Percentiles rank a stretch among this genome's conserved stretches.
Evolutionary conservation across 2,329 filamentous ascomycete species (phyloP).

Genomic region (Ciborinia camelliae): DNA sequence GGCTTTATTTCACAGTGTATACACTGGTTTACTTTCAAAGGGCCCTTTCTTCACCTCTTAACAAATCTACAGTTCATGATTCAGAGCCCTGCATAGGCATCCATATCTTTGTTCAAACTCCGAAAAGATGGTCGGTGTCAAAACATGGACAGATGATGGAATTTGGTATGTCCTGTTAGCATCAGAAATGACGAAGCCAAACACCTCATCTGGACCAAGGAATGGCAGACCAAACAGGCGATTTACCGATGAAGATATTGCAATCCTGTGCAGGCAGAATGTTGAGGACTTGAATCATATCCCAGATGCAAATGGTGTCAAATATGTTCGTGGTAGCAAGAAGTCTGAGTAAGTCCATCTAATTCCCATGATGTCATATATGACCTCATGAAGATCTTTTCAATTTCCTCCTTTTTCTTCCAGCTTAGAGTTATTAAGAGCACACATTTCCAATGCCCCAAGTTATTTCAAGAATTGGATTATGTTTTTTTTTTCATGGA

Average conservation of each 20-base stretch:
- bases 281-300: not conserved
- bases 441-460: no score
- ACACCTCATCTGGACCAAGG: no score
- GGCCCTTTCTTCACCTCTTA: not conserved
- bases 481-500: not conserved
- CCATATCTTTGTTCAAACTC: no score
- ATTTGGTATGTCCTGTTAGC: not conserved
- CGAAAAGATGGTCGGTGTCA: conserved; percentile 2
- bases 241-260: not conserved
- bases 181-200: not conserved
- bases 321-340: not conserved
- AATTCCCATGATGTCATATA: not conserved
- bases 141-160: conserved; percentile 4
- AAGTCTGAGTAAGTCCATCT: not conserved
- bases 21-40: not conserved
- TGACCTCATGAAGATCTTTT: not conserved
- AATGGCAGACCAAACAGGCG: not conserved
- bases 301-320: not conserved
- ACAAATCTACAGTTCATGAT: not conserved
- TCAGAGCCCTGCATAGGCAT: not conserved
- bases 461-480: not conserved
- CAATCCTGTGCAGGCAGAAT: not conserved
- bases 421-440: no score
- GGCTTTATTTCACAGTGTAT: not conserved
- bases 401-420: not conserved